phyloP scores from a whole-genome alignment of 176 grass and related monocot species.

The Zea luxurians region DNA sequence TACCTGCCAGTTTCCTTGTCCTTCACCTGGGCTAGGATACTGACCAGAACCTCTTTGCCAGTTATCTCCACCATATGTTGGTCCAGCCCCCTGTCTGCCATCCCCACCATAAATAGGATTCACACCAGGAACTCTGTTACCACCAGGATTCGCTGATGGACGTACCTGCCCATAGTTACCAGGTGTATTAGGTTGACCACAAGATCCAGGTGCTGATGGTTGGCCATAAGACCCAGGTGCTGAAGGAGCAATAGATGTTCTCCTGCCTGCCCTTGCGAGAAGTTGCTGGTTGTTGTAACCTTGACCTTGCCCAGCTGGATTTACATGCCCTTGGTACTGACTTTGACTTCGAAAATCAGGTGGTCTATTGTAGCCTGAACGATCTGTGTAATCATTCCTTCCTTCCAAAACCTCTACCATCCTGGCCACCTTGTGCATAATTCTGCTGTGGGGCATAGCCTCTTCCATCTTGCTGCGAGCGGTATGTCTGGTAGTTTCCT shows the following conservation, averaged over 20 bases:
- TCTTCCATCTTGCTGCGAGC: too few species aligned
- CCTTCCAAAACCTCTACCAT: too few species aligned
- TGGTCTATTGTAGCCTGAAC: too few species aligned
- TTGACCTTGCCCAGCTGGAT: conserved; percentile 46
- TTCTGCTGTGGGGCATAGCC: too few species aligned
- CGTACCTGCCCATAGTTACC: conserved; percentile 27
- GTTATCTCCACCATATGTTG: conserved; percentile 41
- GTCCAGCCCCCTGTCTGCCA: conserved; percentile 17
- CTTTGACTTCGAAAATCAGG: too few species aligned
- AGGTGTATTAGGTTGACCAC: neutral
- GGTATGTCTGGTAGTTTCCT: too few species aligned
- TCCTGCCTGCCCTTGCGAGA: conserved; percentile 50
- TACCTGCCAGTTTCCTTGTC: too few species aligned
- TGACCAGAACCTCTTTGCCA: conserved; percentile 33
- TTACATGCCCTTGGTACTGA: conserved; percentile 46
- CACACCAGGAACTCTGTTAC: conserved; percentile 21
- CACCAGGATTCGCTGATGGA: conserved; percentile 30
- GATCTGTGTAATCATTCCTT: too few species aligned
- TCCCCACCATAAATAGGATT: conserved; percentile 44
- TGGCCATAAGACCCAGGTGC: too few species aligned
- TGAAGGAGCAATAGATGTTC: neutral
- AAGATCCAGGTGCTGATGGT: too few species aligned
- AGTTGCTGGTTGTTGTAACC: conserved; percentile 54
- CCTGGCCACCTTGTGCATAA: too few species aligned
- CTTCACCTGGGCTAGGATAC: conserved; percentile 30